A percentile compares a stretch with the other conserved stretches of the same genome.
phyloP scores from a whole-genome alignment of 2,329 filamentous ascomycete genomes.

The Colletotrichum sp. region DNA sequence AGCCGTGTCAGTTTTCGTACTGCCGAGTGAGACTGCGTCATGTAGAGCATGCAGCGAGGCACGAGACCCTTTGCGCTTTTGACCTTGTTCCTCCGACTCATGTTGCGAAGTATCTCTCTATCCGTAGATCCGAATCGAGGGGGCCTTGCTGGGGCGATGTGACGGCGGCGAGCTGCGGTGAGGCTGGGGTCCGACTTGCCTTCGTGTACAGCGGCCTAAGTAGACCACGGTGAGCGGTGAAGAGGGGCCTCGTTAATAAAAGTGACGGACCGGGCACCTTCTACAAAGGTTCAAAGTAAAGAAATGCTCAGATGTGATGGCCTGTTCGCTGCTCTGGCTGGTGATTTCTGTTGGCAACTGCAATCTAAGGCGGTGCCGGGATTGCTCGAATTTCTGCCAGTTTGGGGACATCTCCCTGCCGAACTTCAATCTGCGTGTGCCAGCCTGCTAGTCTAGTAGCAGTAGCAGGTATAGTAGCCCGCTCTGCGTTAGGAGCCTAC shows the following conservation, averaged over 20 bases:
- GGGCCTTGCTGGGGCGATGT: background rate
- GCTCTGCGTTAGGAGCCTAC: too few relatives aligned
- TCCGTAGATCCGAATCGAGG: background rate
- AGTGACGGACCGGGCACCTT: background rate
- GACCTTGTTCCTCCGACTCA: background rate
- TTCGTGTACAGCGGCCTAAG: background rate
- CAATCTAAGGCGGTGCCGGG: too few relatives aligned
- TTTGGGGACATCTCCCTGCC: too few relatives aligned
- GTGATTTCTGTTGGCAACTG: fast-evolving
- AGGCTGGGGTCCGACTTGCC: background rate
- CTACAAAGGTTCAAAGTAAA: fast-evolving
- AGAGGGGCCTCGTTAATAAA: background rate
- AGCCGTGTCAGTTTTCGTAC: background rate
- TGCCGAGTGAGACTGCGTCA: constrained; percentile 5
- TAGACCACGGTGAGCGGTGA: background rate
- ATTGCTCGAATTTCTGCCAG: too few relatives aligned
- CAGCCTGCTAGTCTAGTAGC: too few relatives aligned
- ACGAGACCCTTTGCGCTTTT: background rate
- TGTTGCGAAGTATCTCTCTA: background rate
- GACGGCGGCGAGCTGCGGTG: background rate
- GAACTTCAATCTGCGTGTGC: too few relatives aligned
- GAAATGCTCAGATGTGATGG: background rate
- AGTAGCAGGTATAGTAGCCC: too few relatives aligned
- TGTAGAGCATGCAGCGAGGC: background rate
- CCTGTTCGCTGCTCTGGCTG: fast-evolving